Evolutionary conservation across 108 stramenopile genomes (phyloP).

Genomic region (Cyclotella sp.): DNA sequence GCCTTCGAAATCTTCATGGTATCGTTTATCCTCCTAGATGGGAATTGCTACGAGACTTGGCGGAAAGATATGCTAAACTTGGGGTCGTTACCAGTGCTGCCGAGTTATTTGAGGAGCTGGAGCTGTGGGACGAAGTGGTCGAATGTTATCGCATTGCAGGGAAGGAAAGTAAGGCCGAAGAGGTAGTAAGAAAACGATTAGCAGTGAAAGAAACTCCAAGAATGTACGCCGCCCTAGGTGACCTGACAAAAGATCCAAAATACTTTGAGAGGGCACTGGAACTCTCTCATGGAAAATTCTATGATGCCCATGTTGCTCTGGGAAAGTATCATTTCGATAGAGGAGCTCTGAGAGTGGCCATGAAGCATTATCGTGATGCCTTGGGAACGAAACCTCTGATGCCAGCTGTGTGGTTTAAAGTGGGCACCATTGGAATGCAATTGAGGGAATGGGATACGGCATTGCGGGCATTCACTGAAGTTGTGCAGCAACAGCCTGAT

Average conservation of each 20-base stretch:
- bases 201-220: constrained; percentile 80
- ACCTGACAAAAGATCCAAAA: constrained; percentile 81
- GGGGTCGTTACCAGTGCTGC: constrained; percentile 93
- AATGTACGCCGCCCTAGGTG: constrained; percentile 93
- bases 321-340: constrained; percentile 77
- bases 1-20: constrained; percentile 84
- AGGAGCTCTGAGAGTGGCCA: constrained; percentile 66
- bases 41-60: constrained; percentile 93
- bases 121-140: constrained; percentile 98
- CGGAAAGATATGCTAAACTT: constrained; percentile 88
- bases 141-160: constrained; percentile 94
- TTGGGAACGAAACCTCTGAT: constrained; percentile 84
- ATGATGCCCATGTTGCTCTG: constrained; percentile 85
- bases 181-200: constrained; percentile 87
- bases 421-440: constrained; percentile 92
- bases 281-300: constrained; percentile 82
- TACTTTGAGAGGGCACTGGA: constrained; percentile 90
- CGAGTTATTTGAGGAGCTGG: constrained; percentile 92
- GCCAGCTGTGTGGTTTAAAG: constrained; percentile 89
- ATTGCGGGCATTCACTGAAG: constrained; percentile 88
- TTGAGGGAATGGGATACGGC: constrained; percentile 87
- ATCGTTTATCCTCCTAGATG: constrained; percentile 95
- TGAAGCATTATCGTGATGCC: constrained; percentile 71
- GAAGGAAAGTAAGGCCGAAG: constrained; percentile 85
- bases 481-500: constrained; percentile 94